Evolutionary conservation across 2,329 filamentous ascomycete species (phyloP).

Genomic region (Talaromyces atroroseus): DNA sequence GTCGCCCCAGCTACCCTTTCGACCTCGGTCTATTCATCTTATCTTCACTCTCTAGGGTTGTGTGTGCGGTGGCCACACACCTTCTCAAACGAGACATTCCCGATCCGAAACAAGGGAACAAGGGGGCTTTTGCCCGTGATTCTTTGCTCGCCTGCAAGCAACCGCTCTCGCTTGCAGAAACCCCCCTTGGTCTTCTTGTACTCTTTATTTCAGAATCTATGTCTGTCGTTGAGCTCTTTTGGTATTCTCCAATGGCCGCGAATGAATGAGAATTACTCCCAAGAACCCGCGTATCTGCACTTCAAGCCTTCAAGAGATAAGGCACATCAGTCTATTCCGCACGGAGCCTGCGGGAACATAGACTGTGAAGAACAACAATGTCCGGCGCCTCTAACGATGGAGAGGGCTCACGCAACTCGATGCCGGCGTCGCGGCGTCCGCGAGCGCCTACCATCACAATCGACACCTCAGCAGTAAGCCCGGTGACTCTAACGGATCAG

Average conservation of each 20-base stretch:
- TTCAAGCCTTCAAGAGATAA: not conserved
- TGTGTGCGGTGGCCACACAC: not conserved
- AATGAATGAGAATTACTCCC: not conserved
- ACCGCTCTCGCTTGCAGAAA: not conserved
- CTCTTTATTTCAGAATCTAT: not conserved
- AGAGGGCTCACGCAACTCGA: slow-evolving; percentile 24
- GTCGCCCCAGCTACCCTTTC: not conserved
- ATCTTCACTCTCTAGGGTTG: not conserved
- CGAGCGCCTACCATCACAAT: slow-evolving; percentile 53
- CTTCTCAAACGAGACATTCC: not conserved
- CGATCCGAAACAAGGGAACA: too few relatives aligned
- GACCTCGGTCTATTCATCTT: not conserved
- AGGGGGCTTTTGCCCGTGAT: not conserved
- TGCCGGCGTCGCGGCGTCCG: slow-evolving; percentile 34
- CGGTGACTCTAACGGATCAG: slow-evolving; percentile 12
- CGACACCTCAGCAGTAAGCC: slow-evolving; percentile 50
- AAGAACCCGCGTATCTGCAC: not conserved
- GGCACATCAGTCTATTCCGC: not conserved
- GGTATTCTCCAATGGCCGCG: not conserved
- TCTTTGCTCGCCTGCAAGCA: not conserved
- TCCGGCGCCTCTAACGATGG: slow-evolving; percentile 23
- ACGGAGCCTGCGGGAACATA: not conserved
- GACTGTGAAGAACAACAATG: slow-evolving; percentile 19
- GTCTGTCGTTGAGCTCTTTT: not conserved
- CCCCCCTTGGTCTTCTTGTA: not conserved